Evolutionary conservation across 1,284 basidiomycete genomes (phyloP), one percentile per base, ranked within the genome.

Genomic region (Ceratobasidium sp.): DNA sequence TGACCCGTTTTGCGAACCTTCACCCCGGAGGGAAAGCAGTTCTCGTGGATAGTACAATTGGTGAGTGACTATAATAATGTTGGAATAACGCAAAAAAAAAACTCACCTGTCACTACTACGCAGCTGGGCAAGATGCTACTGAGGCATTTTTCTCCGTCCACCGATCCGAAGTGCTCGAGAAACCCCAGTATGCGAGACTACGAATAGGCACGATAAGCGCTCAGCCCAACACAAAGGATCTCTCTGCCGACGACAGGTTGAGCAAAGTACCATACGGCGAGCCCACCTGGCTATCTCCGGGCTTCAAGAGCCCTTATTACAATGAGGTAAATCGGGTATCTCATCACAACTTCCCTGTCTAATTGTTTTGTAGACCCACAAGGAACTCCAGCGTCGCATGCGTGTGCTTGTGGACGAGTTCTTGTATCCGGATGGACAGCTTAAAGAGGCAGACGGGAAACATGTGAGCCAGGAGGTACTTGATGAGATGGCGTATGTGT

Each of bases 1-100:
- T 91, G 47, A 84, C 85, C 57, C 86, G 85, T 71, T 92, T 92
- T 76, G 86, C 83, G 18, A 82, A 85, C 71, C 79, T 91, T 73
- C 91, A 92, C 78, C 91, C 91, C 0, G 91, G 91, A 44, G 91
- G 91, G 0, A 80, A 83, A 6, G 85, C 84, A 28, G 89, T 91
- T 16, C 82, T 92, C 41, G 76, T 82, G 61, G 82, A 83, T 74
- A 66, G 75, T n/a, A 81, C 83, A 54, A 81, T 84, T 62, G 81
- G 82, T 52, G 41, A 47, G 59, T 14, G 18, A 18, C 8, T 3
- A 38, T 16, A 21, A 32, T 11, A 32, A 67, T 26, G 8, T 26
- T 32, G 23, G 8, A 9, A 50, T 13, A 3, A 81, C 78, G 11
- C 78, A 81, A 75, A 85, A 77, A 80, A 83, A 26, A 78, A 79